These are phyloP conservation scores for Lentinula aciculospora DNA, from an alignment of 768 basidiomycete genomes.

Conservation along the genomic window DNA sequence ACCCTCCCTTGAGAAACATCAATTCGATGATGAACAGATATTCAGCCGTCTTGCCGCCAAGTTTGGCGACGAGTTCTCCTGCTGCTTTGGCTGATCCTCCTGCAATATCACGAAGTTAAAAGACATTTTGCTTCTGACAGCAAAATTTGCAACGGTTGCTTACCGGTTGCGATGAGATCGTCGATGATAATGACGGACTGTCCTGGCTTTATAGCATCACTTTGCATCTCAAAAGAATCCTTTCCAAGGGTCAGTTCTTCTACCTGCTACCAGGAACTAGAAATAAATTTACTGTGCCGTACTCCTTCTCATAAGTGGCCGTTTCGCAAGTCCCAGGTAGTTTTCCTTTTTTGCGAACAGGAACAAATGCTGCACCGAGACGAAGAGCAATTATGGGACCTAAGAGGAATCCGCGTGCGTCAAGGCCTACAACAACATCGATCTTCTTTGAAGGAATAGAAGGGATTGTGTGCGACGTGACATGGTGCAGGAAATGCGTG, in stretches of 20 bases:
- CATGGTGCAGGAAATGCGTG: slow-evolving; percentile 80
- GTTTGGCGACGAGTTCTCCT: slow-evolving; percentile 78
- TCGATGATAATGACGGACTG: slow-evolving; percentile 86
- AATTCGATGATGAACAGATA: slow-evolving; percentile 94
- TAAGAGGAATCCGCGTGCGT: slow-evolving; percentile 93
- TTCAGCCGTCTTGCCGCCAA: slow-evolving; percentile 81
- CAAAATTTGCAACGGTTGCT: slow-evolving; percentile 12
- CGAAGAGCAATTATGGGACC: slow-evolving; percentile 90
- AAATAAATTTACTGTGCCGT: slow-evolving; percentile 60
- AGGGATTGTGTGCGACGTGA: slow-evolving; percentile 73
- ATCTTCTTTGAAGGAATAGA: slow-evolving; percentile 58
- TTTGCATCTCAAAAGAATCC: slow-evolving; percentile 97
- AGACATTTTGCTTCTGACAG: not conserved
- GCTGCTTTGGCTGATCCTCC: slow-evolving; percentile 94
- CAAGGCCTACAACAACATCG: slow-evolving; percentile 91
- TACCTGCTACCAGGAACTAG: not conserved
- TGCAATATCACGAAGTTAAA: slow-evolving; percentile 19
- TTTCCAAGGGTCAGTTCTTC: slow-evolving; percentile 22
- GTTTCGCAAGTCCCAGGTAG: slow-evolving; percentile 81
- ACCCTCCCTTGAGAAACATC: slow-evolving; percentile 64
- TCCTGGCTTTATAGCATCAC: slow-evolving; percentile 74
- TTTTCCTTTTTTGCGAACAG: slow-evolving; percentile 91
- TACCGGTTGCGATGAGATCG: slow-evolving; percentile 95
- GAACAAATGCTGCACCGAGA: slow-evolving; percentile 91
- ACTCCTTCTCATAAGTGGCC: slow-evolving; percentile 87